phyloP scores from a whole-genome alignment of 768 basidiomycete genomes.

The Boletus bicolor region DNA sequence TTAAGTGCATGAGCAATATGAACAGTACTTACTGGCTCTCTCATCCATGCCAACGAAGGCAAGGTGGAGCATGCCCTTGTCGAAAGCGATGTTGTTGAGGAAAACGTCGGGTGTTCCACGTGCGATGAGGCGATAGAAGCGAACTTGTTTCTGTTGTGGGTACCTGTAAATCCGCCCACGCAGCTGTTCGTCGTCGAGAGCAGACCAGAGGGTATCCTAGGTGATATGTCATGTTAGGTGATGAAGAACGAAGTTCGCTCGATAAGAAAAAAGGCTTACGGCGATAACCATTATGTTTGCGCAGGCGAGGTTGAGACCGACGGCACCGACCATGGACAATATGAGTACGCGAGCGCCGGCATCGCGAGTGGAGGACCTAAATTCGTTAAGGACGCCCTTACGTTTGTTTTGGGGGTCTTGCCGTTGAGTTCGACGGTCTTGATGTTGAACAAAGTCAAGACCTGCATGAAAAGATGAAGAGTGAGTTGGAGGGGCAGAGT shows the following conservation, averaged over 20 bases:
- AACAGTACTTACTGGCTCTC: background rate
- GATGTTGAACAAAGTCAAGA: background rate
- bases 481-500: too few species aligned
- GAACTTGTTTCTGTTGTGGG: conserved; percentile 19
- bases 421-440: conserved; percentile 2
- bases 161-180: conserved; percentile 10
- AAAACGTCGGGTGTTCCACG: conserved; percentile 13
- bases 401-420: background rate
- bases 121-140: conserved; percentile 17
- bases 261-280: background rate
- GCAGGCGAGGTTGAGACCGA: conserved; percentile 8
- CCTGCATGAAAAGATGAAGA: background rate
- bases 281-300: conserved; percentile 10
- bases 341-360: conserved; percentile 7
- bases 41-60: background rate
- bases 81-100: conserved; percentile 25
- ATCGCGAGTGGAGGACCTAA: background rate
- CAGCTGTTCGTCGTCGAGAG: conserved; percentile 19
- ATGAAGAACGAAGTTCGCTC: too few species aligned
- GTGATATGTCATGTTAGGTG: too few species aligned
- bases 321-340: conserved; percentile 12
- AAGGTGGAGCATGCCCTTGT: conserved; percentile 2
- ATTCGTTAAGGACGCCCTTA: background rate
- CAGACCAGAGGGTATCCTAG: background rate
- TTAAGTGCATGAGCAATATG: too few species aligned